A percentile compares a stretch with the other conserved stretches of the same genome.
These are phyloP conservation scores for Ceratobasidium sp. DNA, from an alignment of 1,284 basidiomycete genomes.

Conservation along the genomic window DNA sequence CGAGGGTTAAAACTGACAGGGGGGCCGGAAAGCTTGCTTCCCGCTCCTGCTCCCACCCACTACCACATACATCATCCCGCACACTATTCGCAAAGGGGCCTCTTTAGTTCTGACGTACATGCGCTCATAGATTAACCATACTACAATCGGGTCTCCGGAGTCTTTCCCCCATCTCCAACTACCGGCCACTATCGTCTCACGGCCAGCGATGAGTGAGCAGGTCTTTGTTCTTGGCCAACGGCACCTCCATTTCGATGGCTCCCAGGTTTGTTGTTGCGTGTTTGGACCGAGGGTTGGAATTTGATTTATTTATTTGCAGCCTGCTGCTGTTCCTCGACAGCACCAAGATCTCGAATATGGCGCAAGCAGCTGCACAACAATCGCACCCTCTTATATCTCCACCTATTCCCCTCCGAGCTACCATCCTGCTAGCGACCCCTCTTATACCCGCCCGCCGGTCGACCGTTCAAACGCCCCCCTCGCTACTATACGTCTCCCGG, in stretches of 20 bases:
- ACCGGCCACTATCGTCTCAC: neutral
- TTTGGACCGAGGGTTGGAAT: neutral
- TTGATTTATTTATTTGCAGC: neutral
- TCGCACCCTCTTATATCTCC: no score
- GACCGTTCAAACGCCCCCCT: neutral
- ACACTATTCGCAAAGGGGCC: neutral
- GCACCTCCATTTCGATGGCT: neutral
- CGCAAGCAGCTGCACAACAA: neutral
- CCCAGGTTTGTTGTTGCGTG: neutral
- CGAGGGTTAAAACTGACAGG: no score
- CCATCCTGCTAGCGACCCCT: neutral
- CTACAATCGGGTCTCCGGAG: neutral
- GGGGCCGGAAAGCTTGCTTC: no score
- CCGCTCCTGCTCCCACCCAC: no score
- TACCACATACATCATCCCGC: neutral
- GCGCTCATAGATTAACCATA: neutral
- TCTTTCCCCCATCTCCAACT: neutral
- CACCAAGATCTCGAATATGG: neutral
- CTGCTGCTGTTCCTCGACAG: no score
- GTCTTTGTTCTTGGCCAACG: neutral
- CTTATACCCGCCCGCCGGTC: neutral
- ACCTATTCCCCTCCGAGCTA: neutral
- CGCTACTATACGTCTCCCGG: neutral
- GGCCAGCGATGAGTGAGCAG: neutral
- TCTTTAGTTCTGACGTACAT: neutral